Evolutionary conservation across 2,329 filamentous ascomycete genomes (phyloP).

Genomic region (Xylaria sp.): DNA sequence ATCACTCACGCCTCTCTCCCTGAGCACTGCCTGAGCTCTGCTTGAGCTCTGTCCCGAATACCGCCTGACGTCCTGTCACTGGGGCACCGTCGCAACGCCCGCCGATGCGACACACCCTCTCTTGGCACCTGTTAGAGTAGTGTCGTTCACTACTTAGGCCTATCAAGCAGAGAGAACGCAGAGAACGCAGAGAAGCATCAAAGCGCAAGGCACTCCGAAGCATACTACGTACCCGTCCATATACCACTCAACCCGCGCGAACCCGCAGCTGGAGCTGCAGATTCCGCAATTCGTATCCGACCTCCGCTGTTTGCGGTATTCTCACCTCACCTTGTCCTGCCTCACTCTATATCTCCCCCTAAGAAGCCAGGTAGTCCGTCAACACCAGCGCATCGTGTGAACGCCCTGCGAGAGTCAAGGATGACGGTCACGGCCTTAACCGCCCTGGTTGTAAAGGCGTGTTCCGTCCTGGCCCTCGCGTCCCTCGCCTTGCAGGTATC

Average conservation of each 20-base stretch:
- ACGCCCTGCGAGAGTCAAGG: constrained; percentile 26
- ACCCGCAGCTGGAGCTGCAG: constrained; percentile 6
- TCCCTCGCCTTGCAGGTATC: constrained; percentile 42
- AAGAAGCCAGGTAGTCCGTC: constrained; percentile 20
- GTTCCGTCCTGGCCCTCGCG: constrained; percentile 39
- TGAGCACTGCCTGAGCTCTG: neutral
- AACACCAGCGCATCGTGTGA: constrained; percentile 32
- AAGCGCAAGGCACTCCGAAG: neutral
- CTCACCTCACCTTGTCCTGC: neutral
- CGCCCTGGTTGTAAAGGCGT: constrained; percentile 41
- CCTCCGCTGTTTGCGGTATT: neutral
- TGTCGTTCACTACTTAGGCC: constrained; percentile 13
- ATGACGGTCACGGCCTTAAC: constrained; percentile 48
- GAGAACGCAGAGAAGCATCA: too few species aligned
- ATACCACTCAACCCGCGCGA: neutral
- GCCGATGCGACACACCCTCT: constrained; percentile 33
- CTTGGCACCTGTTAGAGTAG: constrained; percentile 23
- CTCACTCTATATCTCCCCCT: neutral
- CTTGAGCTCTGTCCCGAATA: too few species aligned
- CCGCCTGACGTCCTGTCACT: neutral
- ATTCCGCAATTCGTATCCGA: constrained; percentile 7
- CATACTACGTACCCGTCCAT: neutral
- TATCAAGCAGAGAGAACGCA: neutral
- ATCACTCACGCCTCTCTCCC: constrained; percentile 9
- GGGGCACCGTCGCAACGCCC: constrained; percentile 17